Evolutionary conservation across 1,284 basidiomycete species (phyloP).

Genomic region (Veloboletus limbatus): DNA sequence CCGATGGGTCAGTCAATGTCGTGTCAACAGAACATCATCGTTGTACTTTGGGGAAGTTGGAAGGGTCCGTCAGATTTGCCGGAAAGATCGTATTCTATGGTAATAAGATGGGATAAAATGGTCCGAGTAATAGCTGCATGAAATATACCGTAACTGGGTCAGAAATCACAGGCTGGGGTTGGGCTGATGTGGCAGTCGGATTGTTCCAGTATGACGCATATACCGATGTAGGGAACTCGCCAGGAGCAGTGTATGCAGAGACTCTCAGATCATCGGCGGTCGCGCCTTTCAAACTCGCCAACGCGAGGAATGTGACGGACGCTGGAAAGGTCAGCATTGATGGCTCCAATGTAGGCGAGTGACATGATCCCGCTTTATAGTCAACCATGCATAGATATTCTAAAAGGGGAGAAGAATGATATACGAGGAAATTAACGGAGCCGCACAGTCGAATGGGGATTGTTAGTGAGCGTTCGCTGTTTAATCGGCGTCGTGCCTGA

Average conservation of each 20-base stretch:
- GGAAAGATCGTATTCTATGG: conserved; percentile 53
- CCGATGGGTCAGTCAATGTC: neutral
- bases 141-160: conserved; percentile 60
- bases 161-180: conserved; percentile 67
- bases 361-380: too few species aligned
- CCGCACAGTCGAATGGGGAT: too few species aligned
- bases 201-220: conserved; percentile 62
- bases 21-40: neutral
- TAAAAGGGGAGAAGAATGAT: too few species aligned
- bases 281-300: too few species aligned
- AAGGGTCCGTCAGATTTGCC: conserved; percentile 53
- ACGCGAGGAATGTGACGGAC: too few species aligned
- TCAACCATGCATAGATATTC: too few species aligned
- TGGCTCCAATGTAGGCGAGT: too few species aligned
- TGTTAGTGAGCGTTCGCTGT: too few species aligned
- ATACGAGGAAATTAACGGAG: neutral
- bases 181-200: conserved; percentile 62
- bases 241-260: conserved; percentile 52
- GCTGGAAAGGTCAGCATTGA: too few species aligned
- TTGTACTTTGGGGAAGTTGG: conserved; percentile 46
- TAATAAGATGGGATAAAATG: neutral
- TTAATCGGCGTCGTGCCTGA: too few species aligned
- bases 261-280: neutral
- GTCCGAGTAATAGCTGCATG: conserved; percentile 16
- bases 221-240: conserved; percentile 55